These are phyloP conservation scores for Polysphondylium violaceum DNA, from an alignment of 78 protist genomes.

Conservation along the genomic window DNA sequence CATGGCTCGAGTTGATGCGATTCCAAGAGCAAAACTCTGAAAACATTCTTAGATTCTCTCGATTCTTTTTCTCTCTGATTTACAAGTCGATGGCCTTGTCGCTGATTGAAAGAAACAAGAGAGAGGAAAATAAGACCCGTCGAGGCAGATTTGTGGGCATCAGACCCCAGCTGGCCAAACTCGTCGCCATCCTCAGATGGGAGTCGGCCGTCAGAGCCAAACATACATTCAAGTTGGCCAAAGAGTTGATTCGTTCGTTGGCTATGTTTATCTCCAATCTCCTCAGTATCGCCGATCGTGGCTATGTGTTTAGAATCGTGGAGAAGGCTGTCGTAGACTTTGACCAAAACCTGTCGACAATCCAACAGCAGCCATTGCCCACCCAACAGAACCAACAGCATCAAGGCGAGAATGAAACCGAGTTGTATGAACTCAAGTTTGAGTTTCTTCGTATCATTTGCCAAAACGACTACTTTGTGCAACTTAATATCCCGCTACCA, in stretches of 20 bases:
- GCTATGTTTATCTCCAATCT: constrained; percentile 7
- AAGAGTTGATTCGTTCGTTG: constrained; percentile 45
- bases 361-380: too few relatives aligned
- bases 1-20: constrained; percentile 68
- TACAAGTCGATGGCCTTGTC: constrained; percentile 68
- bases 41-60: constrained; percentile 63
- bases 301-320: constrained; percentile 64
- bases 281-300: constrained; percentile 42
- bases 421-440: constrained; percentile 50
- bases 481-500: constrained; percentile 68
- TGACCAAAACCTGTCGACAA: not conserved
- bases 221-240: constrained; percentile 66
- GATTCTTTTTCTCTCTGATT: constrained; percentile 53
- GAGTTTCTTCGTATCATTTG: constrained; percentile 69
- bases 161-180: constrained; percentile 28
- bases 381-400: not conserved
- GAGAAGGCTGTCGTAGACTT: constrained; percentile 41
- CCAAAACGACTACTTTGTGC: constrained; percentile 77
- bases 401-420: constrained; percentile 58
- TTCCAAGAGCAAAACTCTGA: constrained; percentile 75
- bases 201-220: constrained; percentile 61
- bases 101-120: constrained; percentile 24
- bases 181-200: constrained; percentile 52
- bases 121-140: constrained; percentile 63
- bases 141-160: constrained; percentile 48